Conservation (phyloP, 805 yeast genomes). For the Starmerella etchellsii region DNA sequence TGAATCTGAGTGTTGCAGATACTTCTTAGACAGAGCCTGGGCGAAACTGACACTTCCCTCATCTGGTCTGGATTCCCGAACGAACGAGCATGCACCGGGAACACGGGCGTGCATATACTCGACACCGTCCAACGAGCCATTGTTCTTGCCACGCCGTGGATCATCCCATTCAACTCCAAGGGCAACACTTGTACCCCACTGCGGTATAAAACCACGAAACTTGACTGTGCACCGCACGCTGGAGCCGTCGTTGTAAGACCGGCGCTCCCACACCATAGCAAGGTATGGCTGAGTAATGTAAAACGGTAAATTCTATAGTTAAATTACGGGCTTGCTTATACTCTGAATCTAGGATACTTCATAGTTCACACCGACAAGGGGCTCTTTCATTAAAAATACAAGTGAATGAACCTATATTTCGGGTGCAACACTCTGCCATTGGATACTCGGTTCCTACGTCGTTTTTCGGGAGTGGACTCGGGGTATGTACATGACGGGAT, state of each 20-base stretch:
- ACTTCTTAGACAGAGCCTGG: conserved; percentile 40
- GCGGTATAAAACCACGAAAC: conserved; percentile 46
- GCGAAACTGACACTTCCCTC: conserved; percentile 30
- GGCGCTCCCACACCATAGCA: conserved; percentile 13
- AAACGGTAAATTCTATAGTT: not conserved
- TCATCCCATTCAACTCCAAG: conserved; percentile 85
- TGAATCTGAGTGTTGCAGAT: conserved; percentile 29
- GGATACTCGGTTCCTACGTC: too few relatives aligned
- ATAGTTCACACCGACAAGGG: too few relatives aligned
- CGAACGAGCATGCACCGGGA: conserved; percentile 48
- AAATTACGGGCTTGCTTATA: too few relatives aligned
- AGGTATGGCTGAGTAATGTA: not conserved
- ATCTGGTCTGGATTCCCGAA: conserved; percentile 35
- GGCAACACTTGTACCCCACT: conserved; percentile 48
- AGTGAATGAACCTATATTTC: too few relatives aligned
- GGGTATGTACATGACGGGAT: too few relatives aligned
- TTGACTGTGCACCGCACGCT: conserved; percentile 43
- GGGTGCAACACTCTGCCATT: too few relatives aligned
- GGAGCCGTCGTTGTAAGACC: conserved; percentile 8
- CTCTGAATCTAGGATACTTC: too few relatives aligned
- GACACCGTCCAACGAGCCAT: conserved; percentile 45
- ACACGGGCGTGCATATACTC: conserved; percentile 39
- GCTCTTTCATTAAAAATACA: too few relatives aligned
- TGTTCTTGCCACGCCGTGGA: conserved; percentile 52
- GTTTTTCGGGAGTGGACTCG: too few relatives aligned